Conservation (phyloP, 352 stramenopile genomes). For the Globisporangium ultimum region DNA sequence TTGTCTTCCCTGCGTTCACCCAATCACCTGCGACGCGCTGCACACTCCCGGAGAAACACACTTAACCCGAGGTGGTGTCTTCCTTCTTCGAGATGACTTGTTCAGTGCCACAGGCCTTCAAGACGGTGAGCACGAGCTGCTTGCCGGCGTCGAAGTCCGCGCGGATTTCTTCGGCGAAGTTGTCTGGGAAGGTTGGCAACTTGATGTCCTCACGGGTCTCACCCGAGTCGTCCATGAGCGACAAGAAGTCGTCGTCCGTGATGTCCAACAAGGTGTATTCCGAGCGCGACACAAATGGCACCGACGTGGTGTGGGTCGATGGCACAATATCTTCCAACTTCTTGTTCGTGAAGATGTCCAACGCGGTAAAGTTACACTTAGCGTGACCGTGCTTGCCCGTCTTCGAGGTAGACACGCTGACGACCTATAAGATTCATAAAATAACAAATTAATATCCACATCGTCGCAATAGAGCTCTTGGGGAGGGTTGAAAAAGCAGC, state of each 20-base stretch:
- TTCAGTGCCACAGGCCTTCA: slow-evolving; percentile 97
- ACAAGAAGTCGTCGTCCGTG: slow-evolving; percentile 97
- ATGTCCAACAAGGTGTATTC: slow-evolving; percentile 99
- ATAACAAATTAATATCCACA: neutral
- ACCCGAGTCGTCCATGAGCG: slow-evolving; percentile 97
- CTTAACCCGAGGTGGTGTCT: slow-evolving; percentile 44
- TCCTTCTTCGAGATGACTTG: slow-evolving; percentile 99
- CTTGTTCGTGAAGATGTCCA: slow-evolving; percentile 99
- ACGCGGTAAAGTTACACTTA: slow-evolving; percentile 99
- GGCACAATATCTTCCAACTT: slow-evolving; percentile 99
- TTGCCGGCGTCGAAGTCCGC: slow-evolving; percentile 96
- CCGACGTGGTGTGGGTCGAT: slow-evolving; percentile 97
- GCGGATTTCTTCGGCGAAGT: slow-evolving; percentile 95
- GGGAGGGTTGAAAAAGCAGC: slow-evolving; percentile 9
- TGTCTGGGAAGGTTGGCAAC: slow-evolving; percentile 94
- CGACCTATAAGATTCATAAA: slow-evolving; percentile 31
- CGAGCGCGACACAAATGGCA: slow-evolving; percentile 95
- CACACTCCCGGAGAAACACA: neutral
- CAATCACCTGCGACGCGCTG: neutral
- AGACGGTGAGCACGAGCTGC: slow-evolving; percentile 94
- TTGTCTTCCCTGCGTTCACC: neutral
- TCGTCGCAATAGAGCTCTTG: neutral
- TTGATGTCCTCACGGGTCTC: slow-evolving; percentile 98
- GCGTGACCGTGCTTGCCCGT: slow-evolving; percentile 99
- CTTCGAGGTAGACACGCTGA: slow-evolving; percentile 99